phyloP scores from a whole-genome alignment of 352 stramenopile species.

The Phytophthora colocasiae region DNA sequence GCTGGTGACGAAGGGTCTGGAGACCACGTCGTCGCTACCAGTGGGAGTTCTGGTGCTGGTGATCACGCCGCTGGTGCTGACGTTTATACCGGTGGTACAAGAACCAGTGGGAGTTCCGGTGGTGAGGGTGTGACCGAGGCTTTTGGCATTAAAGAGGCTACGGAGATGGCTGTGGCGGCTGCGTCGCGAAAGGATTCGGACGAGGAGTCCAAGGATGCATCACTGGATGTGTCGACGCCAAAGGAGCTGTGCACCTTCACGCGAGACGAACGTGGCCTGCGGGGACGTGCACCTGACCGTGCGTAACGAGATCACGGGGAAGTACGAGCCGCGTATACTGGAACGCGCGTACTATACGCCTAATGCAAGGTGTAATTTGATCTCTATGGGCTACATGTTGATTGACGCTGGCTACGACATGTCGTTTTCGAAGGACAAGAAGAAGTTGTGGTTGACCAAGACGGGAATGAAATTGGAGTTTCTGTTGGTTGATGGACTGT shows the following conservation, averaged over 20 bases:
- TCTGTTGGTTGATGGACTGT: conserved; percentile 8
- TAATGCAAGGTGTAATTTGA: conserved; percentile 7
- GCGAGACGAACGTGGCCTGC: conserved; percentile 1
- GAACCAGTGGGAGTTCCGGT: background rate
- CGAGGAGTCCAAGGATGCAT: background rate
- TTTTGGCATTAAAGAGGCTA: too few relatives aligned
- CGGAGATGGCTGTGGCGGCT: too few relatives aligned
- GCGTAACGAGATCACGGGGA: background rate
- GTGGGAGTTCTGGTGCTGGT: too few relatives aligned
- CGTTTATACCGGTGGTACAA: background rate
- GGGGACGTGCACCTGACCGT: conserved; percentile 5
- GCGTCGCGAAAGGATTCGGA: too few relatives aligned
- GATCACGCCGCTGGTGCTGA: too few relatives aligned
- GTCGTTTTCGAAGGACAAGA: conserved; percentile 11
- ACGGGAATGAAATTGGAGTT: conserved; percentile 11
- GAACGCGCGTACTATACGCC: conserved; percentile 8
- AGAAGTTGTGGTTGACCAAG: conserved; percentile 8
- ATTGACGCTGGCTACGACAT: conserved; percentile 10
- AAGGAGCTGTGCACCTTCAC: background rate
- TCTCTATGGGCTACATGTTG: conserved; percentile 24
- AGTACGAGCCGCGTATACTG: conserved; percentile 7
- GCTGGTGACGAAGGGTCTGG: background rate
- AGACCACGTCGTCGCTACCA: too few relatives aligned
- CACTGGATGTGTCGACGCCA: background rate
- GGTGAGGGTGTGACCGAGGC: background rate